Percentiles rank a stretch among this genome's conserved stretches.
Evolutionary conservation across 78 protist genomes (phyloP).

Genomic region (Dictyostelium capitatum): DNA sequence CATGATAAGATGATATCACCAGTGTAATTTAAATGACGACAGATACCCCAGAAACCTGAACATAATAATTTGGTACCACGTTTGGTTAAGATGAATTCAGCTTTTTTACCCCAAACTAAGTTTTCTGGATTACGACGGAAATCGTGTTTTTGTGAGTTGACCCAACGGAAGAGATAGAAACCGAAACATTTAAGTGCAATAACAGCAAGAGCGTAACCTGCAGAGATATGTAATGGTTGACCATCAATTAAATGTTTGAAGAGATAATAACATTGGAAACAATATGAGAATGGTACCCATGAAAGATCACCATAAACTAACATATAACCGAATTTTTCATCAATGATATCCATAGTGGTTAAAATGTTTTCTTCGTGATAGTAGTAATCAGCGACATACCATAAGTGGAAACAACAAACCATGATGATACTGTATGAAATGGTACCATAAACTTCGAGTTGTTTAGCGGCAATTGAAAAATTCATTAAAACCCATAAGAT

Average conservation of each 20-base stretch:
- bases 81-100: conserved; percentile 75
- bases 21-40: conserved; percentile 95
- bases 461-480: conserved; percentile 78
- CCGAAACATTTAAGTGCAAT: conserved; percentile 69
- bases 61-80: conserved; percentile 83
- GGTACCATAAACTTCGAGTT: conserved; percentile 72
- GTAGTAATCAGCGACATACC: conserved; percentile 89
- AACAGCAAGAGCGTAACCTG: not conserved
- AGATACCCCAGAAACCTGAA: conserved; percentile 97
- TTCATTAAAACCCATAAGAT: conserved; percentile 89
- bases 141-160: conserved; percentile 92
- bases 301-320: conserved; percentile 92
- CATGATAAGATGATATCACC: conserved; percentile 91
- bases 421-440: conserved; percentile 58
- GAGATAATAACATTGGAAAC: conserved; percentile 80
- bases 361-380: conserved; percentile 86
- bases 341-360: conserved; percentile 93
- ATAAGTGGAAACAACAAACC: conserved; percentile 74
- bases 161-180: conserved; percentile 89
- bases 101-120: conserved; percentile 78
- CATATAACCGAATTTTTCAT: conserved; percentile 95
- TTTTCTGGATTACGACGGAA: conserved; percentile 91
- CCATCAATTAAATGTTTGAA: conserved; percentile 35
- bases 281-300: conserved; percentile 94
- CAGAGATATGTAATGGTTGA: conserved; percentile 45